These are phyloP conservation scores for Colletotrichum sp. DNA, from an alignment of 2,329 filamentous ascomycete genomes.

Conservation along the genomic window DNA sequence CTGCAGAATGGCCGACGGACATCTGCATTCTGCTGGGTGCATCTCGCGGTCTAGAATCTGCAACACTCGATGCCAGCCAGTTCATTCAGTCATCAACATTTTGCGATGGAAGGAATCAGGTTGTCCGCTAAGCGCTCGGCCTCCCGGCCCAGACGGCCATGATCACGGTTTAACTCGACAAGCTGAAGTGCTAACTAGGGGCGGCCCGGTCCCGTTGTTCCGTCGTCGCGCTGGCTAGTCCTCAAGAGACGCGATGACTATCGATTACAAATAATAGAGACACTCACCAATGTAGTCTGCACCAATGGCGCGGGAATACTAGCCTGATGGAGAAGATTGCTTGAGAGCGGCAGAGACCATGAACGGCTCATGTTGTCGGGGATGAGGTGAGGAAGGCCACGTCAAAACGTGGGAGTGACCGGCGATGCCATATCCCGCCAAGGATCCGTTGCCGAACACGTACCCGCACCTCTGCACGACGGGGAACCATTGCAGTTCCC, in stretches of 20 bases:
- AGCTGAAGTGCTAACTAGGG: neutral
- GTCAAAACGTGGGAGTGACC: neutral
- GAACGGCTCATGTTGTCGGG: neutral
- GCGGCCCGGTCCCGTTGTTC: slow-evolving; percentile 11
- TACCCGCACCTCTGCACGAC: neutral
- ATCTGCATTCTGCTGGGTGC: neutral
- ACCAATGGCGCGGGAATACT: neutral
- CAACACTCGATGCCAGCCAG: neutral
- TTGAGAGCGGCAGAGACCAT: neutral
- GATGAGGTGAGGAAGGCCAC: neutral
- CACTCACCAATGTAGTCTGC: neutral
- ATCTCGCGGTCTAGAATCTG: neutral
- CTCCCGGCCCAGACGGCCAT: neutral
- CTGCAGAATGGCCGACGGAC: neutral
- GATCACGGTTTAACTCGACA: neutral
- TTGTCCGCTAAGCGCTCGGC: neutral
- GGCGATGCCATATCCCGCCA: neutral
- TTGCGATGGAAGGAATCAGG: neutral
- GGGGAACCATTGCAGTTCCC: neutral
- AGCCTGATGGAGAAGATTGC: neutral
- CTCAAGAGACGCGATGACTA: neutral
- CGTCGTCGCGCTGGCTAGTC: neutral
- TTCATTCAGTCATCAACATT: neutral
- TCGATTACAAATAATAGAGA: neutral
- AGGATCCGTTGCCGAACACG: neutral